phyloP scores from a whole-genome alignment of 257 asterid genomes.

The Lantana camara region DNA sequence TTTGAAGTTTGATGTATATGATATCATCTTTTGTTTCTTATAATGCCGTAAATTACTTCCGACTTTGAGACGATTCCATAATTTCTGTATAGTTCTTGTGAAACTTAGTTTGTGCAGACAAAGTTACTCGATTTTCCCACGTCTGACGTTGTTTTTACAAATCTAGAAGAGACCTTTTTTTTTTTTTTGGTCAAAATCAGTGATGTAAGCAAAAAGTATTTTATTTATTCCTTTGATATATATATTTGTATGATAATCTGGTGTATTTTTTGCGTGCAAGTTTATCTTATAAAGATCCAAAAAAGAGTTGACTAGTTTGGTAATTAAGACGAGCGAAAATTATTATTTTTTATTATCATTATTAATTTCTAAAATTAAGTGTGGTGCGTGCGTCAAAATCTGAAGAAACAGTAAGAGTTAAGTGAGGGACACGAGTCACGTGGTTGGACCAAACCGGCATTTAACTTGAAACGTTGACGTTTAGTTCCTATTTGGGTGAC shows the following conservation, averaged over 20 bases:
- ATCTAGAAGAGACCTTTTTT: too few species aligned
- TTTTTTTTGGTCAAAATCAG: too few species aligned
- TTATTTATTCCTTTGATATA: too few species aligned
- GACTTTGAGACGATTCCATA: background rate
- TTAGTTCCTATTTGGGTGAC: conserved; percentile 37
- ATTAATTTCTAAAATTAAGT: background rate
- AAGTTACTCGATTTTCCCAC: too few species aligned
- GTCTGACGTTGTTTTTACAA: too few species aligned
- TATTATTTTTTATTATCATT: background rate
- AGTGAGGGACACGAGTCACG: conserved; percentile 57
- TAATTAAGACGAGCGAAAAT: background rate
- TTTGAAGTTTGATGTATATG: conserved; percentile 14
- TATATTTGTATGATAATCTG: conserved; percentile 19
- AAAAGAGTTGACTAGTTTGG: conserved; percentile 26
- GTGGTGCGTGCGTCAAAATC: background rate
- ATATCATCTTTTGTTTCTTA: background rate
- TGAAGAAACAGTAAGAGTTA: conserved; percentile 22
- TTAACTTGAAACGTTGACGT: conserved; percentile 30
- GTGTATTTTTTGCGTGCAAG: conserved; percentile 27
- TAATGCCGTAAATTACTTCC: background rate
- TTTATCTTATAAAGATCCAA: background rate
- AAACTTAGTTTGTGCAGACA: too few species aligned
- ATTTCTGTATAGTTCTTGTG: too few species aligned
- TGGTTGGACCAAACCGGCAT: conserved; percentile 49
- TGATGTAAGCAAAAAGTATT: too few species aligned